Evolutionary conservation across 805 yeast species (phyloP).

Genomic region (Brettanomyces anomalus): DNA sequence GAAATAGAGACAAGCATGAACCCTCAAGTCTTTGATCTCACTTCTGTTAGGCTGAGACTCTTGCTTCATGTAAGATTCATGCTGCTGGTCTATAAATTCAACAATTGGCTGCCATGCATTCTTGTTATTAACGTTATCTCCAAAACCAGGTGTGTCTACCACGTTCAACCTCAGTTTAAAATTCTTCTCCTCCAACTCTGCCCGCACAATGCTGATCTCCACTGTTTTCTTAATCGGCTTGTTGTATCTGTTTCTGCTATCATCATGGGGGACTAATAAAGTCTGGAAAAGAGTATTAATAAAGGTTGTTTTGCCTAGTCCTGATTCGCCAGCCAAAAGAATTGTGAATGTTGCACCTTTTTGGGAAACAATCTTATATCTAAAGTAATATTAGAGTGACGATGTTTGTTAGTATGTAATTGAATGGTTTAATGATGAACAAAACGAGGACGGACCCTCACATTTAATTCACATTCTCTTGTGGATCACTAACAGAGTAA

Average conservation of each 20-base stretch:
- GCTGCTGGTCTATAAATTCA: slow-evolving; percentile 88
- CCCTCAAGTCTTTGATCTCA: slow-evolving; percentile 68
- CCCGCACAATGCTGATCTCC: slow-evolving; percentile 69
- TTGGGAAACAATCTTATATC: slow-evolving; percentile 67
- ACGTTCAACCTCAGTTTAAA: slow-evolving; percentile 69
- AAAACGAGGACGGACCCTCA: background rate
- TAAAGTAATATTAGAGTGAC: slow-evolving; percentile 11
- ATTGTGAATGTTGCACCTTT: slow-evolving; percentile 69
- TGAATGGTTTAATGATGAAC: background rate
- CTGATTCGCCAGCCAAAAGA: slow-evolving; percentile 88
- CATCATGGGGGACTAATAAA: slow-evolving; percentile 50
- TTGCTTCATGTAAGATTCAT: slow-evolving; percentile 79
- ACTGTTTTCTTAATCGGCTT: slow-evolving; percentile 61
- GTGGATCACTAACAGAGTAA: background rate
- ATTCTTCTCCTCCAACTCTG: slow-evolving; percentile 77
- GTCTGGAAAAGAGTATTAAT: slow-evolving; percentile 80
- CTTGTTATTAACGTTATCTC: slow-evolving; percentile 79
- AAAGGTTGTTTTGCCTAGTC: slow-evolving; percentile 88
- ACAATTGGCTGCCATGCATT: slow-evolving; percentile 81
- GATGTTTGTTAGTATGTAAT: slow-evolving; percentile 3
- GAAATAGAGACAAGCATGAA: slow-evolving; percentile 84
- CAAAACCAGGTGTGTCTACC: slow-evolving; percentile 91
- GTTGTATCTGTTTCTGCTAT: slow-evolving; percentile 45
- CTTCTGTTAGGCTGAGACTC: slow-evolving; percentile 82
- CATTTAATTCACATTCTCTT: background rate